Evolutionary conservation across 2,329 filamentous ascomycete genomes (phyloP), one percentile per base, ranked within the genome.

Genomic region (Cladosporium sp.): DNA sequence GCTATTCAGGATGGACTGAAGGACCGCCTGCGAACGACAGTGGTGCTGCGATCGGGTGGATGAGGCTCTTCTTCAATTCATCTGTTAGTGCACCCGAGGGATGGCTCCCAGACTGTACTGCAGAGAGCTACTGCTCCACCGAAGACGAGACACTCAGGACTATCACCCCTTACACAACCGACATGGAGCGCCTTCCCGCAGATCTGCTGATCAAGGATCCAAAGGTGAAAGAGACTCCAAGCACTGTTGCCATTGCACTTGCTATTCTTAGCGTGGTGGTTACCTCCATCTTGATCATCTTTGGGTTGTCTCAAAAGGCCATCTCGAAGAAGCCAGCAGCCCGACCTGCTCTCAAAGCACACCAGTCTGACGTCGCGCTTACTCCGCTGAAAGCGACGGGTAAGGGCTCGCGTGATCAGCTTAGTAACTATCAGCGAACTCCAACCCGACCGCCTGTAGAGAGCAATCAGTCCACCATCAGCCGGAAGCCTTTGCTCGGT

Each of bases 21-120:
- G 82, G 82, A 4, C 82, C 82, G 15, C 81, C 82, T 1, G 57
- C 49, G 18, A 75, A 74, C 24, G 72, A 71, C n/a, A 78, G 80
- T 2, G 70, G 74, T 24, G 82, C 82, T 5, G 79, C 79, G 28
- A 71, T 84, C 36, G 79, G 75, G 8, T 84, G 80, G 79, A 76
- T 80, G 11, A 78, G 82, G n/a, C 73, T 80, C 32, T 84, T 84
- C 70, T 84, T 84, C 77, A 84, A 84, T 68, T 81, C 81, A 0
- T 82, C 82, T 1, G 68, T 76, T 8, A 80, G 76, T 72, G 80
- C 74, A 10, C 64, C 71, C 11, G 65, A 67, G 11, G 68, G 74
- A 14, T 57, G 70, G 67, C 63, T 58, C 51, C 18, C 32, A 51
- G 57, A 67, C 52, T 66, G 66, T 32, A n/a, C 65, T 62, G n/a